Conservation (phyloP, 495 filamentous ascomycete species). For the Xylaria sp. region DNA sequence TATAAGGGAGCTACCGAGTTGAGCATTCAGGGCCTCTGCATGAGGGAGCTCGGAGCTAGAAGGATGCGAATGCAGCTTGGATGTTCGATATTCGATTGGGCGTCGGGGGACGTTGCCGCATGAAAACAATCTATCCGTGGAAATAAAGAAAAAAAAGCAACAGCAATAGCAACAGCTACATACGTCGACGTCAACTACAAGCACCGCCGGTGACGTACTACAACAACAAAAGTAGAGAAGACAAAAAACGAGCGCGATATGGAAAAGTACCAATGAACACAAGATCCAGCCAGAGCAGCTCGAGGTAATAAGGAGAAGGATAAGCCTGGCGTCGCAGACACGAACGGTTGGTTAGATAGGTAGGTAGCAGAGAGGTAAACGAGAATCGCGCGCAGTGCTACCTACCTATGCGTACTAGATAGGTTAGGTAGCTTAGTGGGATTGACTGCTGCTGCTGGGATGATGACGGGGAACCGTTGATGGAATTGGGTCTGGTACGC, state of each 20-base stretch:
- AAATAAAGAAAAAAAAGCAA: constrained; percentile 19
- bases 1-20: constrained; percentile 12
- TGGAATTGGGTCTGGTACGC: constrained; percentile 2
- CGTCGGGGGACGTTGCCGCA: constrained; percentile 12
- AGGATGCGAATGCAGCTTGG: constrained; percentile 12
- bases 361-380: constrained; percentile 7
- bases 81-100: constrained; percentile 15
- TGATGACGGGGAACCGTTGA: constrained; percentile 20
- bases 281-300: constrained; percentile 16
- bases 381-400: constrained; percentile 12
- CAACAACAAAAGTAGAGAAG: neutral
- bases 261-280: constrained; percentile 13
- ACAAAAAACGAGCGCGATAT: constrained; percentile 11
- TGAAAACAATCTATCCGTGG: constrained; percentile 22
- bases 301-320: constrained; percentile 3
- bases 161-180: too few species aligned
- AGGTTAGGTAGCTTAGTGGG: too few species aligned
- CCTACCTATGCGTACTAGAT: too few species aligned
- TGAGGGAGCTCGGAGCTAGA: neutral
- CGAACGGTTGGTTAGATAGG: too few species aligned
- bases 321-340: neutral
- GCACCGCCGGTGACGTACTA: constrained; percentile 27
- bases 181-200: constrained; percentile 1
- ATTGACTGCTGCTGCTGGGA: constrained; percentile 23
- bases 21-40: constrained; percentile 12